Evolutionary conservation across 345 rosid genomes (phyloP).

Genomic region (Gossypium stocksii): DNA sequence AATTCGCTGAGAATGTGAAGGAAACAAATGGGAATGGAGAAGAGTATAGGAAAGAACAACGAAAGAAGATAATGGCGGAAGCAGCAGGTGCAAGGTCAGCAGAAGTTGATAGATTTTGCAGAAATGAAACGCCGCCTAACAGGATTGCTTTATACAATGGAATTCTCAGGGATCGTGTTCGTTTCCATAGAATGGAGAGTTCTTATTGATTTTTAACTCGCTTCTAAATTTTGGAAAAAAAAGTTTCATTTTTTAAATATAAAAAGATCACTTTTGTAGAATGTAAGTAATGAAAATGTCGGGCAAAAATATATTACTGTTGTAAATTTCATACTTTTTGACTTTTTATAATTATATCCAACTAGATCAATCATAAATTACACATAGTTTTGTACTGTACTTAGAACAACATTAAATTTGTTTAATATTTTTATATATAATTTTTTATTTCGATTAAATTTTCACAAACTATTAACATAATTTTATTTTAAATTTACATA

Average conservation of each 20-base stretch:
- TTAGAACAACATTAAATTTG: too few relatives aligned
- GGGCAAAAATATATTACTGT: background rate
- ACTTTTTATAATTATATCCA: too few relatives aligned
- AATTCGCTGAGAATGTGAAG: slow-evolving; percentile 72
- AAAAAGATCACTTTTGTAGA: background rate
- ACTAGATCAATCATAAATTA: too few relatives aligned
- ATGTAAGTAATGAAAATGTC: background rate
- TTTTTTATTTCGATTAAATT: too few relatives aligned
- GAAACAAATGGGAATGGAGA: slow-evolving; percentile 54
- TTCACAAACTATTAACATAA: too few relatives aligned
- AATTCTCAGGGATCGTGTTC: slow-evolving; percentile 56
- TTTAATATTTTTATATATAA: too few relatives aligned
- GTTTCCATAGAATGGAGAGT: slow-evolving; percentile 37
- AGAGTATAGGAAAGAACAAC: slow-evolving; percentile 41
- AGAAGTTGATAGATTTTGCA: slow-evolving; percentile 30
- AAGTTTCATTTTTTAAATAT: background rate
- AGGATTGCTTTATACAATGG: slow-evolving; percentile 65
- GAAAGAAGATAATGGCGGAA: slow-evolving; percentile 10
- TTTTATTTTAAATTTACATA: too few relatives aligned
- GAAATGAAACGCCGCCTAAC: slow-evolving; percentile 48
- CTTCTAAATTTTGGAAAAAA: background rate
- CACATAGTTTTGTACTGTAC: too few relatives aligned
- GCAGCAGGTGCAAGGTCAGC: slow-evolving; percentile 13
- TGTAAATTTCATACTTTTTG: too few relatives aligned
- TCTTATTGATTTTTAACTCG: slow-evolving; percentile 27